phyloP scores from a whole-genome alignment of 805 yeast species.

The Candida krabiensis region DNA sequence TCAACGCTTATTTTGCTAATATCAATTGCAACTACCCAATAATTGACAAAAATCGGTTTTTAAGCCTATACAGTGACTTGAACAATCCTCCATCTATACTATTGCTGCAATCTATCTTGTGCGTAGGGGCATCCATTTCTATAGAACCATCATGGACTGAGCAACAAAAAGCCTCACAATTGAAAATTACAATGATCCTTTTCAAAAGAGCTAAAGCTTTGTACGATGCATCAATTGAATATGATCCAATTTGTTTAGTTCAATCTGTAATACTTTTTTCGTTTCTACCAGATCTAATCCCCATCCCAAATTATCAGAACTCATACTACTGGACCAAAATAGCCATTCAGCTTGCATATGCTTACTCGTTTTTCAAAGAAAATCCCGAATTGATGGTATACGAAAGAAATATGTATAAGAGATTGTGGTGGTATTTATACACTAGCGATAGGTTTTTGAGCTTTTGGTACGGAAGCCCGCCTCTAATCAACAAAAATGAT shows the following conservation, averaged over 20 bases:
- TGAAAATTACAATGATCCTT: slow-evolving; percentile 13
- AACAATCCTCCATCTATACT: slow-evolving; percentile 58
- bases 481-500: slow-evolving; percentile 63
- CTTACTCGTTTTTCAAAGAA: slow-evolving; percentile 50
- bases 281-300: slow-evolving; percentile 11
- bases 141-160: slow-evolving; percentile 54
- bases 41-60: slow-evolving; percentile 58
- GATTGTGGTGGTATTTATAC: slow-evolving; percentile 73
- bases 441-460: slow-evolving; percentile 57
- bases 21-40: slow-evolving; percentile 69
- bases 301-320: slow-evolving; percentile 38
- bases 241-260: slow-evolving; percentile 47
- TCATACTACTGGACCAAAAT: slow-evolving; percentile 70
- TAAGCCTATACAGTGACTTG: slow-evolving; percentile 54
- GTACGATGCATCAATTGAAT: slow-evolving; percentile 65
- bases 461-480: slow-evolving; percentile 70
- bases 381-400: slow-evolving; percentile 2
- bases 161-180: slow-evolving; percentile 35
- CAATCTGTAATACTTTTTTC: slow-evolving; percentile 13
- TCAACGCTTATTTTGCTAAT: slow-evolving; percentile 58
- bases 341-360: slow-evolving; percentile 71
- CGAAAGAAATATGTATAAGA: slow-evolving; percentile 48
- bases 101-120: slow-evolving; percentile 61
- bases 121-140: slow-evolving; percentile 64
- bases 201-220: slow-evolving; percentile 56